Evolutionary conservation across 495 filamentous ascomycete genomes (phyloP).

Genomic region (Sordaria brevicollis): DNA sequence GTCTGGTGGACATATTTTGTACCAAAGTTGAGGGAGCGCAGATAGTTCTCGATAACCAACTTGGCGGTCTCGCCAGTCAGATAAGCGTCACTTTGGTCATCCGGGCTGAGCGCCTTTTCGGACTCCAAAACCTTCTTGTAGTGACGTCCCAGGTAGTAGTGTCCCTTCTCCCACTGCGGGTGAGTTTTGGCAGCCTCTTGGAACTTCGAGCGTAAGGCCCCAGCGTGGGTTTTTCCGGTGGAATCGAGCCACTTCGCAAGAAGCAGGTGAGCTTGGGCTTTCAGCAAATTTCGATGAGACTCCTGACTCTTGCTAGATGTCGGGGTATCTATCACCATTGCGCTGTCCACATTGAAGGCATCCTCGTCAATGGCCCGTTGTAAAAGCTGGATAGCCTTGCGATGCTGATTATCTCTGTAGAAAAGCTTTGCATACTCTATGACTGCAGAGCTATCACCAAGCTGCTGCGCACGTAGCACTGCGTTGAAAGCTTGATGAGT

Average conservation of each 20-base stretch:
- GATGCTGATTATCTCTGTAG: slow-evolving; percentile 91
- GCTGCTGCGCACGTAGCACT: slow-evolving; percentile 74
- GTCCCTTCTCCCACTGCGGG: slow-evolving; percentile 83
- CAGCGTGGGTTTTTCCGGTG: slow-evolving; percentile 79
- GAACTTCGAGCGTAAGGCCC: slow-evolving; percentile 67
- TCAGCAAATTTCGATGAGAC: slow-evolving; percentile 42
- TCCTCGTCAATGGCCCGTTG: slow-evolving; percentile 73
- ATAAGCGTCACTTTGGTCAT: slow-evolving; percentile 47
- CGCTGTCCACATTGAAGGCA: slow-evolving; percentile 39
- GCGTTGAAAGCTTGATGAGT: slow-evolving; percentile 85
- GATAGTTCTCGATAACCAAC: slow-evolving; percentile 85
- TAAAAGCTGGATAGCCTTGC: slow-evolving; percentile 86
- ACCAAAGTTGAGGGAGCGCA: slow-evolving; percentile 75
- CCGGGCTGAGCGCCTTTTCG: slow-evolving; percentile 63
- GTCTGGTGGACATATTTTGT: slow-evolving; percentile 94
- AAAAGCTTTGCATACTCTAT: slow-evolving; percentile 87
- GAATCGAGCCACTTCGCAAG: slow-evolving; percentile 95
- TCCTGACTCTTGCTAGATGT: slow-evolving; percentile 32
- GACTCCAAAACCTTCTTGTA: slow-evolving; percentile 95
- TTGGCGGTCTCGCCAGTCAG: slow-evolving; percentile 72
- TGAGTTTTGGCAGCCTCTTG: slow-evolving; percentile 54
- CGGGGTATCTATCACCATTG: slow-evolving; percentile 32
- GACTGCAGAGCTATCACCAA: slow-evolving; percentile 74
- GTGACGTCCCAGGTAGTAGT: slow-evolving; percentile 93
- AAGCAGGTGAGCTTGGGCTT: slow-evolving; percentile 64